Evolutionary conservation across 2,329 filamentous ascomycete species (phyloP).

Genomic region (Neoascochyta sp.): DNA sequence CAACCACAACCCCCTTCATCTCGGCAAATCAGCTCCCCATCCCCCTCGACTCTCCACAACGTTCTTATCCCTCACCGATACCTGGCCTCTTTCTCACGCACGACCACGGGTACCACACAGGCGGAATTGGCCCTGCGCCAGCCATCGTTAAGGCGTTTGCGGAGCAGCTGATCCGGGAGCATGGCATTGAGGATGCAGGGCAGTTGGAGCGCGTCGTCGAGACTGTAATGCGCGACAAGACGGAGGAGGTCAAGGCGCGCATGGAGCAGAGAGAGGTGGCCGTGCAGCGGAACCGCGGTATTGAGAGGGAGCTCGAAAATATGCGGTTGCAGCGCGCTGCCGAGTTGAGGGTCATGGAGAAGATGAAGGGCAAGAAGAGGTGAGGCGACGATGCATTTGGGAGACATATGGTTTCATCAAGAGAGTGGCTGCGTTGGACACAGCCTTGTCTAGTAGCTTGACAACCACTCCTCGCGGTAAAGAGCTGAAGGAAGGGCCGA

Average conservation of each 20-base stretch:
- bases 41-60: constrained; percentile 41
- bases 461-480: too few species aligned
- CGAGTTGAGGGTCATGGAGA: constrained; percentile 45
- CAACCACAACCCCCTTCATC: constrained; percentile 29
- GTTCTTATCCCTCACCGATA: constrained; percentile 43
- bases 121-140: constrained; percentile 44
- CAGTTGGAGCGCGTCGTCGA: constrained; percentile 37
- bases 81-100: constrained; percentile 47
- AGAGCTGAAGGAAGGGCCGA: too few species aligned
- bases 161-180: constrained; percentile 39
- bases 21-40: constrained; percentile 40
- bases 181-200: constrained; percentile 34
- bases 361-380: constrained; percentile 30
- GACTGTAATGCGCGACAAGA: constrained; percentile 28
- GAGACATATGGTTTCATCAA: too few species aligned
- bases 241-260: constrained; percentile 39
- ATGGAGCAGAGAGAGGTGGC: constrained; percentile 40
- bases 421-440: too few species aligned
- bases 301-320: constrained; percentile 44
- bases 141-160: constrained; percentile 36
- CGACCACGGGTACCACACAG: constrained; percentile 46
- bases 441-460: too few species aligned
- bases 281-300: constrained; percentile 40
- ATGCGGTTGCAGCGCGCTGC: constrained; percentile 44
- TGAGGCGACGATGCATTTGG: neutral